A percentile compares a stretch with the other conserved stretches of the same genome.
These are phyloP conservation scores for Calonectria pteridis DNA, from an alignment of 2,329 filamentous ascomycete genomes.

Conservation along the genomic window DNA sequence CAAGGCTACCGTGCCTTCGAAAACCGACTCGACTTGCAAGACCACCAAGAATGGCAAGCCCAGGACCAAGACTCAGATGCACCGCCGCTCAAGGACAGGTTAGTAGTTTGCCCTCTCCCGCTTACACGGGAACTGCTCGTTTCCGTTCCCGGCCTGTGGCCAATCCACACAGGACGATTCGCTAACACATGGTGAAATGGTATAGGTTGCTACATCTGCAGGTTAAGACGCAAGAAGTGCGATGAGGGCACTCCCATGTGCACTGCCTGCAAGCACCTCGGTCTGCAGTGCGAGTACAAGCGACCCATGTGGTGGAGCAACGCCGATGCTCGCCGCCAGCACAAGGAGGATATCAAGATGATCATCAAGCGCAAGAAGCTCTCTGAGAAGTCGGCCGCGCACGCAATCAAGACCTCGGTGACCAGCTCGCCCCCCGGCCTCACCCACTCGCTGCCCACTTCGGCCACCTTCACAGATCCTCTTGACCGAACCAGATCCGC, in stretches of 20 bases:
- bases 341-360: slow-evolving; percentile 97
- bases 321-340: slow-evolving; percentile 83
- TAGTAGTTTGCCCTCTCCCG: slow-evolving; percentile 58
- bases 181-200: slow-evolving; percentile 44
- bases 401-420: slow-evolving; percentile 66
- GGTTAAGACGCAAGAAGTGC: slow-evolving; percentile 77
- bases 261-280: slow-evolving; percentile 78
- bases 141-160: slow-evolving; percentile 16
- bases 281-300: slow-evolving; percentile 94
- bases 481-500: slow-evolving; percentile 79
- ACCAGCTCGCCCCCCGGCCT: slow-evolving; percentile 78
- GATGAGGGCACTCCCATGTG: slow-evolving; percentile 74
- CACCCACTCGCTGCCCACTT: slow-evolving; percentile 85
- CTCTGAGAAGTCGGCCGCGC: slow-evolving; percentile 79
- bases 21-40: slow-evolving; percentile 70
- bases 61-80: slow-evolving; percentile 86
- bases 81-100: slow-evolving; percentile 95
- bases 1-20: slow-evolving; percentile 63
- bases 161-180: slow-evolving; percentile 21
- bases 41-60: slow-evolving; percentile 62
- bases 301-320: slow-evolving; percentile 98
- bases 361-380: slow-evolving; percentile 98
- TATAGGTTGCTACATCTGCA: slow-evolving; percentile 76
- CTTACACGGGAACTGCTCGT: slow-evolving; percentile 46
- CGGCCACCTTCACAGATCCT: slow-evolving; percentile 82